These are phyloP conservation scores for Porcisia hertigi DNA, from an alignment of 208 protist species.

Conservation along the genomic window DNA sequence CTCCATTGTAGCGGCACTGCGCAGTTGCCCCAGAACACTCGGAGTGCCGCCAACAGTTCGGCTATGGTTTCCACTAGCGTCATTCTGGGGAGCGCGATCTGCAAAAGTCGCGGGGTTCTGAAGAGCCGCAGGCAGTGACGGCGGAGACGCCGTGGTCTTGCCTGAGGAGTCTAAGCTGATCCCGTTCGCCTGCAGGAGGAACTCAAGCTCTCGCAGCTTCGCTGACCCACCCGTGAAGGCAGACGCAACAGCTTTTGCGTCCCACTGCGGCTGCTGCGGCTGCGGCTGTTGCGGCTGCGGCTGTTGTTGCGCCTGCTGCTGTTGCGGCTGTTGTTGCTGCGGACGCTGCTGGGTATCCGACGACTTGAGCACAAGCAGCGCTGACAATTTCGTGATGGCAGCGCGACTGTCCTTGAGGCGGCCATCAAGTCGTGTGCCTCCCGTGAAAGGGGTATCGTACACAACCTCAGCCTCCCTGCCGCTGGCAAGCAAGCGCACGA, in stretches of 20 bases:
- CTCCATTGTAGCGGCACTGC: constrained; percentile 35
- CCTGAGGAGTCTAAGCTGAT: constrained; percentile 14
- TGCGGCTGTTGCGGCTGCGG: constrained; percentile 24
- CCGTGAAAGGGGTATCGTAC: constrained; percentile 85
- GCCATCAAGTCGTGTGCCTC: constrained; percentile 74
- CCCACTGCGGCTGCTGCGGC: constrained; percentile 45
- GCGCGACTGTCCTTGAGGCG: constrained; percentile 68
- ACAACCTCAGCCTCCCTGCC: constrained; percentile 85
- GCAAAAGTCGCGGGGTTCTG: background rate
- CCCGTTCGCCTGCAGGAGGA: constrained; percentile 34
- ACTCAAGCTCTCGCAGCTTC: constrained; percentile 35
- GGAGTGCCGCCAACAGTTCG: background rate
- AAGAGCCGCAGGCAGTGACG: constrained; percentile 6
- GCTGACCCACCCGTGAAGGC: constrained; percentile 17
- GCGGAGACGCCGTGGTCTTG: constrained; percentile 5
- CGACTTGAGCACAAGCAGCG: constrained; percentile 66
- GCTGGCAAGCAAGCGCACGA: constrained; percentile 82
- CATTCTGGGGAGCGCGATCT: background rate
- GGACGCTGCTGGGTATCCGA: constrained; percentile 13
- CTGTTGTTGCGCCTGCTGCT: constrained; percentile 42
- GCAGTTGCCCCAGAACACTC: constrained; percentile 48
- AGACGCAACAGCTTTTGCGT: constrained; percentile 1
- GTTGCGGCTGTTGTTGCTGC: background rate
- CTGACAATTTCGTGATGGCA: constrained; percentile 65
- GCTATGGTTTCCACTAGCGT: constrained; percentile 8